Evolutionary conservation across 371 early-diverging fungal species (phyloP), one percentile per base, ranked within the genome.

Genomic region (Mucor ambiguus): DNA sequence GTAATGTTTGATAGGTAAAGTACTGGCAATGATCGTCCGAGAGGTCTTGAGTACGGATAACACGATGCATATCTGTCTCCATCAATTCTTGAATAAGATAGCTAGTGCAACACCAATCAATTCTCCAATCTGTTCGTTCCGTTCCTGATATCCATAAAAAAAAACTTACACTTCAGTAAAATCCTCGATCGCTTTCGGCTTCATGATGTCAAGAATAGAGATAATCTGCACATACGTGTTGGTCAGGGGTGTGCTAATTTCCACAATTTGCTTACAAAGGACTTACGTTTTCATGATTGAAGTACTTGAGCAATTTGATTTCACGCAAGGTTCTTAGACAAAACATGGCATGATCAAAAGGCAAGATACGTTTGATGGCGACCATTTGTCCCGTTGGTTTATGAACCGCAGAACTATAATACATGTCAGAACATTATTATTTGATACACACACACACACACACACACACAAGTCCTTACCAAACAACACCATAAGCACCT

Each of bases 21-120:
- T 97, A 98, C 77, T 99, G 98, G 77, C 92, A 97, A 76, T 98
- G 98, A 33, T 96, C 94, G 79, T 98, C 98, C 38, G 96, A 96
- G 61, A 99, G 83, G 49, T 95, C 93, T 85, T 98, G 98, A n/a
- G 96, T 96, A 61, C 94, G 90, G 79, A 99, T 97, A 61, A 99
- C 97, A 68, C 98, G 94, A 78, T 98, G 98, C 84, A 99, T 88
- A 77, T 99, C 96, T 26, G 98, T 98, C 78, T 98, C 98, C 98
- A 99, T 98, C 44, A 99, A 79, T 79, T 95, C 96, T 68, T 89
- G 89, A 58, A 89, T 86, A 64, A 87, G 76, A 66, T 87, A 87
- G 0, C 85, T 86, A 66, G 63, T n/a, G 37, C 24, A 29, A 18
- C 26, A 26, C 22, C 28, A 18, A 38, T 59, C 18, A 41, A 26